phyloP scores from a whole-genome alignment of 257 asterid genomes.

The Plantago ovata region DNA sequence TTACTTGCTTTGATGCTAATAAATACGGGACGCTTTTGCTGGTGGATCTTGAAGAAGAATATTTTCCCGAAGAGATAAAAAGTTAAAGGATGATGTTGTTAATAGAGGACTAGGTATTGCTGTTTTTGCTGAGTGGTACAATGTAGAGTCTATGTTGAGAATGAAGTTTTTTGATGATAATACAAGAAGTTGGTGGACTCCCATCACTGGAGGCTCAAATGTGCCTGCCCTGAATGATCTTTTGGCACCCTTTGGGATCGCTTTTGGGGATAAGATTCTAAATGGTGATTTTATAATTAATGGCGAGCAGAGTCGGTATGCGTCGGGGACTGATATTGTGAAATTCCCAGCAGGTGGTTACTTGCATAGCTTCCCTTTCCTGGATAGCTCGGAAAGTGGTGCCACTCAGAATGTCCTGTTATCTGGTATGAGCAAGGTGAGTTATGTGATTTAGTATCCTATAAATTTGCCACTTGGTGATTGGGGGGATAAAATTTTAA shows the following conservation, averaged over 20 bases:
- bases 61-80: conserved; percentile 75
- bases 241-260: conserved; percentile 88
- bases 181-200: conserved; percentile 99
- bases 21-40: conserved; percentile 88
- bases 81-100: conserved; percentile 75
- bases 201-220: conserved; percentile 95
- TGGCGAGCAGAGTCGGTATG: conserved; percentile 92
- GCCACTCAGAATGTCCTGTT: conserved; percentile 81
- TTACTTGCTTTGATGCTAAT: conserved; percentile 94
- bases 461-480: no score
- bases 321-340: conserved; percentile 88
- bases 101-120: conserved; percentile 72
- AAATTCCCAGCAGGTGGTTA: conserved; percentile 93
- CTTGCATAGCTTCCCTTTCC: conserved; percentile 89
- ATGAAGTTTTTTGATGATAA: conserved; percentile 98
- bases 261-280: conserved; percentile 95
- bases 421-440: conserved; percentile 86
- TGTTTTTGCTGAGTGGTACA: conserved; percentile 98
- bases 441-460: conserved; percentile 18
- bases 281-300: conserved; percentile 90
- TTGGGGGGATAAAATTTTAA: no score
- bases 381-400: conserved; percentile 97
- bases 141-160: conserved; percentile 92
- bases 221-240: conserved; percentile 95
- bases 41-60: conserved; percentile 98